Evolutionary conservation across 2,329 filamentous ascomycete species (phyloP).

Genomic region (Epichloe aotearoae): DNA sequence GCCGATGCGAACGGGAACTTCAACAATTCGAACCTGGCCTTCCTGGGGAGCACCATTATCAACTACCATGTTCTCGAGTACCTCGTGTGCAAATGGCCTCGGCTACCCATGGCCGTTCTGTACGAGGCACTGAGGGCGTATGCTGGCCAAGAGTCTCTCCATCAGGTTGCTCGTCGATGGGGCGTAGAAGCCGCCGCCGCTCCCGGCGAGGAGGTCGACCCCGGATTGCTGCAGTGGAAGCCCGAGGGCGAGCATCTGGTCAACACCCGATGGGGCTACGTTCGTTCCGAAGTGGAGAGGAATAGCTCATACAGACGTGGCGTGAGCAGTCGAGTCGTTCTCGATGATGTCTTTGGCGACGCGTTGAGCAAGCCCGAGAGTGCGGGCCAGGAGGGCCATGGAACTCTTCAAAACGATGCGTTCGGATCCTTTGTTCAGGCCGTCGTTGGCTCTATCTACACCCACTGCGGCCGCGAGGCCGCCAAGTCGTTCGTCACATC

Average conservation of each 20-base stretch:
- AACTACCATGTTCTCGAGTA: slow-evolving; percentile 83
- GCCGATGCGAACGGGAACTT: slow-evolving; percentile 68
- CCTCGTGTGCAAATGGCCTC: slow-evolving; percentile 78
- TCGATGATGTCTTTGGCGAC: slow-evolving; percentile 79
- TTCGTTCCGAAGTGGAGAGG: slow-evolving; percentile 35
- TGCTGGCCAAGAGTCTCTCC: slow-evolving; percentile 60
- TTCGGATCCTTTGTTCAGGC: slow-evolving; percentile 70
- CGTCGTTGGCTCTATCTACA: slow-evolving; percentile 70
- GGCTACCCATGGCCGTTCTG: slow-evolving; percentile 76
- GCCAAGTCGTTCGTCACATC: slow-evolving; percentile 71
- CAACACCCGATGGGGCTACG: slow-evolving; percentile 36
- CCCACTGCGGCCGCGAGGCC: slow-evolving; percentile 68
- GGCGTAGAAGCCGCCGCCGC: slow-evolving; percentile 79
- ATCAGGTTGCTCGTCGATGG: slow-evolving; percentile 70
- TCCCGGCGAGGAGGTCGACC: slow-evolving; percentile 83
- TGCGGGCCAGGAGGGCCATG: slow-evolving; percentile 21
- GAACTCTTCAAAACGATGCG: slow-evolving; percentile 64
- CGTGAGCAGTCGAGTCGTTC: slow-evolving; percentile 62
- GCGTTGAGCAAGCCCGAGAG: slow-evolving; percentile 15
- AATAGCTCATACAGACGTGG: slow-evolving; percentile 45
- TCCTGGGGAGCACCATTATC: slow-evolving; percentile 70
- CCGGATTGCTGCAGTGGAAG: slow-evolving; percentile 74
- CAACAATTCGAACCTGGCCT: slow-evolving; percentile 78
- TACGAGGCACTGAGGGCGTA: slow-evolving; percentile 80
- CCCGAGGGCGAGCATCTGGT: slow-evolving; percentile 31